Evolutionary conservation across 2,329 filamentous ascomycete genomes (phyloP).

Genomic region (Diaporthe citrichinensis): DNA sequence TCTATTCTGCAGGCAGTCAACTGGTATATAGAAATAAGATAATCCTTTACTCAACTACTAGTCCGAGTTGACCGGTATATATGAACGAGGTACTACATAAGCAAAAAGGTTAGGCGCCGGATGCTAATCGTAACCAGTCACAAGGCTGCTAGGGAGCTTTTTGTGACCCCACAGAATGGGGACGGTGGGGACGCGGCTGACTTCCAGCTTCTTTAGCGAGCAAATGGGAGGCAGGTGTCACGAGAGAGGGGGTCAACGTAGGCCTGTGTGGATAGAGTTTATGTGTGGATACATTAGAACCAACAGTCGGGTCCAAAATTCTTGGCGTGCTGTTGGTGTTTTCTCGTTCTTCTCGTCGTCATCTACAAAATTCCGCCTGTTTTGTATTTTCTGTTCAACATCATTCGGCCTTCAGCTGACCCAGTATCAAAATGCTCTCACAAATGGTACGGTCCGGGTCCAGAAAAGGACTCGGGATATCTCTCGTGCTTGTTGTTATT

Average conservation of each 20-base stretch:
- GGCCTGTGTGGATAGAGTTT: neutral
- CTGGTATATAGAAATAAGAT: neutral
- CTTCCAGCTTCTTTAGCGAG: neutral
- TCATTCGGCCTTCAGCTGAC: neutral
- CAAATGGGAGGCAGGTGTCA: neutral
- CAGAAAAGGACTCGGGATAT: neutral
- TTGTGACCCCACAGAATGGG: neutral
- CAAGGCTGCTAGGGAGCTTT: too few relatives aligned
- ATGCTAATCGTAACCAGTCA: neutral
- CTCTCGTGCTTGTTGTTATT: neutral
- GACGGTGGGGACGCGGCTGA: neutral
- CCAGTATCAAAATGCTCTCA: neutral
- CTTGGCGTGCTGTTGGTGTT: neutral
- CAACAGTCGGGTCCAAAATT: neutral
- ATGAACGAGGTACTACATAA: neutral
- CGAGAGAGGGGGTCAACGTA: neutral
- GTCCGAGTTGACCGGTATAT: neutral
- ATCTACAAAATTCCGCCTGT: neutral
- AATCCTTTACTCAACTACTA: neutral
- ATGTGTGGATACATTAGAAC: neutral
- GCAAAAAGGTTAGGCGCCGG: neutral
- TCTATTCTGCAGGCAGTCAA: neutral
- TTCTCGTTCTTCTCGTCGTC: neutral
- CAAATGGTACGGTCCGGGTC: neutral
- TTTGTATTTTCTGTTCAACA: neutral